Base-by-base conservation (phyloP, 1,139 yeast genomes). In the Yamadazyma atmosphaerica region DNA sequence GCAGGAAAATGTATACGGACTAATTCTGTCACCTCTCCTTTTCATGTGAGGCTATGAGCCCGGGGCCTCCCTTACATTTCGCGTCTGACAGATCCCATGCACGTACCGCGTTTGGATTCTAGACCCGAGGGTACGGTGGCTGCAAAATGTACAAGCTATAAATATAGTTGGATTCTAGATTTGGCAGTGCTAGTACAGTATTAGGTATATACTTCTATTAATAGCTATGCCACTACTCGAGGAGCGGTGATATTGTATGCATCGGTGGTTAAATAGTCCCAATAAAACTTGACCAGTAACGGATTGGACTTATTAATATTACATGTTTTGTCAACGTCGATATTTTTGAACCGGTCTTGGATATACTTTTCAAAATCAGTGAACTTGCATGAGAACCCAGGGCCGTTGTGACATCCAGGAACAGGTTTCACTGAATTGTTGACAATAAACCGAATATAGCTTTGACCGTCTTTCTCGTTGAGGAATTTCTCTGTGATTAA, bases 381-480 rank as follows among this genome's bases (percentile, higher is more conserved):
- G 32, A 77, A 54, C 33, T 68, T 60, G 60, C 85, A 79, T 6
- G 82, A 71, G 54, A 75, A 80, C 0, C 81, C 82, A 0, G 83
- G 82, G 3, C 84, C 84, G 32, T 53, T 47, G 36, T 63, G 61
- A 56, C 86, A 81, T 19, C 55, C 56, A 9, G 72, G 68, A 31
- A 78, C 55, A 1, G 85, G 84, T 21, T 72, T 56, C 2, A 79
- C 82, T 1, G 83, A 79, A 44, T 77, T 83, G 51, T 79, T 80
- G 32, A 78, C 61, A 15, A 79, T 50, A 32, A 70, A 63, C 45
- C 85, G 63, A 3, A 79, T 72, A 46, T 61, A 81, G 13, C 68
- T 51, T 7, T 55, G 55, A 35, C 41, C 42, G 21, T 56, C 63
- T 12, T 37, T 35, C 4, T 54, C 57, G 50, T 79, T 74, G 15